Evolutionary conservation across 2,329 filamentous ascomycete genomes (phyloP).

Genomic region (Leptographium galeiforme): DNA sequence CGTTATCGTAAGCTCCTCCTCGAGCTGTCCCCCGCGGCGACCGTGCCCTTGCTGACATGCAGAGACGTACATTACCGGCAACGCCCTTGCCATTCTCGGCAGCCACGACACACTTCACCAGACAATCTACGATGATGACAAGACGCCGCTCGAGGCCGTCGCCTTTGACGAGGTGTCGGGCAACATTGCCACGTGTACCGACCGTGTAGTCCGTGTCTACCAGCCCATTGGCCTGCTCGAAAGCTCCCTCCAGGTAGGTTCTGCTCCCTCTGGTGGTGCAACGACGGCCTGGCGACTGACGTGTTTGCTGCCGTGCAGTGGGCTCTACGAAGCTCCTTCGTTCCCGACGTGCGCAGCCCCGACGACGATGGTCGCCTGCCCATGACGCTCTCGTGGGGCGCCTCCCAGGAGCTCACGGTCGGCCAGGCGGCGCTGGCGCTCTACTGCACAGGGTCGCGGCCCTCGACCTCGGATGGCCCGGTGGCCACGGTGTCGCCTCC

Average conservation of each 20-base stretch:
- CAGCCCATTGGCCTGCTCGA: slow-evolving; percentile 58
- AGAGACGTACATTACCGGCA: slow-evolving; percentile 80
- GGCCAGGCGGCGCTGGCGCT: slow-evolving; percentile 59
- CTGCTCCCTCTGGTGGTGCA: not conserved
- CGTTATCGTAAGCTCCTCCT: slow-evolving; percentile 17
- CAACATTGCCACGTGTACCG: slow-evolving; percentile 68
- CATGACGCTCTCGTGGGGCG: slow-evolving; percentile 67
- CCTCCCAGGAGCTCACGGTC: slow-evolving; percentile 69
- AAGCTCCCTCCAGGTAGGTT: slow-evolving; percentile 57
- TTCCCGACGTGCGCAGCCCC: slow-evolving; percentile 9
- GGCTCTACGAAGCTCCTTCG: slow-evolving; percentile 42
- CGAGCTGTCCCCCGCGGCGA: not conserved
- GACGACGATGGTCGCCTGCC: slow-evolving; percentile 26
- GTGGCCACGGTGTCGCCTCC: not conserved
- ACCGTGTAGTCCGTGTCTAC: slow-evolving; percentile 59
- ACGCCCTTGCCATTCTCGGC: slow-evolving; percentile 71
- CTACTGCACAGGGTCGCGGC: slow-evolving; percentile 39
- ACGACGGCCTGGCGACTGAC: not conserved
- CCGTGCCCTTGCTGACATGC: slow-evolving; percentile 7
- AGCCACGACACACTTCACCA: slow-evolving; percentile 66
- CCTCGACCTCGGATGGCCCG: slow-evolving; percentile 17
- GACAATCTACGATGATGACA: slow-evolving; percentile 77
- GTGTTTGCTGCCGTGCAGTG: slow-evolving; percentile 31
- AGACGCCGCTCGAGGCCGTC: slow-evolving; percentile 55
- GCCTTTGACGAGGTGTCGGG: slow-evolving; percentile 70